Base-by-base conservation (phyloP, 2,329 filamentous ascomycete genomes). In the Hypoxylon sp. region DNA sequence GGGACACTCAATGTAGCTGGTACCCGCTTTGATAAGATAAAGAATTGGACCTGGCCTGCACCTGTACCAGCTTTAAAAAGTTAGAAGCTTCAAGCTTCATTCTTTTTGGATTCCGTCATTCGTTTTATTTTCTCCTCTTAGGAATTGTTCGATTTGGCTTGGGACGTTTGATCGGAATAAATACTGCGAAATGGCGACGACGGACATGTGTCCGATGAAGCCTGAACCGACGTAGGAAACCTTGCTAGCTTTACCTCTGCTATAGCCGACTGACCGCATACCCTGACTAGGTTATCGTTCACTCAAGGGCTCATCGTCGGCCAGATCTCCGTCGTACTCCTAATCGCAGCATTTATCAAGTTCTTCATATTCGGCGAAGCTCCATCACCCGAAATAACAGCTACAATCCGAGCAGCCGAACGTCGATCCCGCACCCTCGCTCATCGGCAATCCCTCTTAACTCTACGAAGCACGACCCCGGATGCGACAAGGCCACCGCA, bases 301-400 rank as follows among this genome's bases (percentile, higher is more conserved):
- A 97, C 93, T 0, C 93, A 97, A 78, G 96, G 96, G 27, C 91
- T 99, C 72, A 88, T 99, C 51, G 85, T 98, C 30, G 96, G 96
- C 52, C 96, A 99, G 79, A 85, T 99, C 54, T 97, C 94, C 1
- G 92, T 99, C 47, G 92, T 97, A 12, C 83, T 98, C 23, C 85
- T 99, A 39, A 88, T 99, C 67, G 94, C 94, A 70, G 93, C 91
- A 71, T 98, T 99, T 81, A 98, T 99, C 80, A 97, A 97, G 78
- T 99, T 97, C 87, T 99, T 99, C 87, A 98, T 99, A 76, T 98
- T 99, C 77, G 96, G 96, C 73, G 96, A 98, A 76, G 89, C 93
- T 4, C 93, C 94, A 0, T 93, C 92, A 1, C 86, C 93, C 66
- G 94, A 97, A 69, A 89, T 91, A 58, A 92, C 91, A 19, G 92